Base-by-base conservation (phyloP, 1,139 yeast species). In the Yamadazyma sp. region DNA sequence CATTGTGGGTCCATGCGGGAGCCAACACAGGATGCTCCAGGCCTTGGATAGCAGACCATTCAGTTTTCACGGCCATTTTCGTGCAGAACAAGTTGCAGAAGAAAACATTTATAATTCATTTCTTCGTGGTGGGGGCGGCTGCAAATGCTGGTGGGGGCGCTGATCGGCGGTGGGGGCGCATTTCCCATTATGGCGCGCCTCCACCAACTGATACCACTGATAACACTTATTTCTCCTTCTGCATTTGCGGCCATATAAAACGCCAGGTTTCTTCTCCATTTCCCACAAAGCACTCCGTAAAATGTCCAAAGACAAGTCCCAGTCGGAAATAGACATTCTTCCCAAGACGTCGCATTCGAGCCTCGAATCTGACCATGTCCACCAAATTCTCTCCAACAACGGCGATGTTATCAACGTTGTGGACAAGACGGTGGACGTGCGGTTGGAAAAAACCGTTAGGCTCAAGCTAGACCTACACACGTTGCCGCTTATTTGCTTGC, bases 1-100 rank as follows among this genome's bases (percentile, higher is more conserved):
- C 78, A 43, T 73, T 72, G 51, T 70, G 62, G 37, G 61, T 64
- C 51, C 65, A 68, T 7, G 80, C 80, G 42, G 81, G 82, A 65
- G 54, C 61, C 29, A 74, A 38, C 55, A 58, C 45, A 56, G 61
- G 48, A 50, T 52, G 63, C 53, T 61, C 68, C 44, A 53, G 54
- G 12, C 70, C 70, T 15, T 60, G 64, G 41, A 67, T 56, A 27
- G 70, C 61, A 20, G 66, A 53, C 74, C 75, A 68, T 39, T 63
- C 64, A 35, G 67, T 52, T 47, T 61, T 63, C 16, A n/a, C 33
- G 20, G 31, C 20, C 31, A 12, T 25, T 13, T 25, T n/a, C 11
- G 11, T 9, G 25, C 11, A 22, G 25, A 22, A 9, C 10, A 22
- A 22, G 25, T 9, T 22, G 25, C 10, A 22, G 21, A 18, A 18